A percentile compares a stretch with the other conserved stretches of the same genome.
phyloP scores from a whole-genome alignment of 768 basidiomycete species.

The Trametes coccinea region DNA sequence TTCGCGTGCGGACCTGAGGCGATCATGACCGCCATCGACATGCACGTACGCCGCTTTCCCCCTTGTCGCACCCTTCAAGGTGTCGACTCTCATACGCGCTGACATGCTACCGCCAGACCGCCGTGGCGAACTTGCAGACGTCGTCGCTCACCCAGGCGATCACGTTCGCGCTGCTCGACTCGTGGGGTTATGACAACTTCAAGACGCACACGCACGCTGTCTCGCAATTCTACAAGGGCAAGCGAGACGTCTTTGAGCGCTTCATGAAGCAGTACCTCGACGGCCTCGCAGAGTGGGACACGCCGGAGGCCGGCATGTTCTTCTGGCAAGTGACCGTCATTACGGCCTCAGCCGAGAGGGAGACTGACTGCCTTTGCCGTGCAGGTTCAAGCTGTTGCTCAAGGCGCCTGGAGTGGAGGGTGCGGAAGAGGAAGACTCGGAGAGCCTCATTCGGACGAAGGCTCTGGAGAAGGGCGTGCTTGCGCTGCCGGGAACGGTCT shows the following conservation, averaged over 20 bases:
- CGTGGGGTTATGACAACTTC: constrained; percentile 84
- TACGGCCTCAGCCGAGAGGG: not conserved
- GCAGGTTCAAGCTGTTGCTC: constrained; percentile 72
- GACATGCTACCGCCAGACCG: constrained; percentile 57
- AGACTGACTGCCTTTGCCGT: not conserved
- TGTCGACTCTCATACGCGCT: not conserved
- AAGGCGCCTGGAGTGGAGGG: constrained; percentile 43
- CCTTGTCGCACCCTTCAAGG: no score
- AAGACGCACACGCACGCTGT: constrained; percentile 66
- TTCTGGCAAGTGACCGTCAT: constrained; percentile 61
- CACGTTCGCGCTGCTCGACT: constrained; percentile 54
- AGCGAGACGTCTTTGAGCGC: constrained; percentile 77
- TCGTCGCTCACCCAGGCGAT: constrained; percentile 71
- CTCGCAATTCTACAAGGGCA: constrained; percentile 68
- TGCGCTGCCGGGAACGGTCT: constrained; percentile 84
- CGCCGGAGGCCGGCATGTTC: constrained; percentile 86
- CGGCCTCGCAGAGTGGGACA: constrained; percentile 72
- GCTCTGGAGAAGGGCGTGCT: constrained; percentile 84
- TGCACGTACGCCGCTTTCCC: constrained; percentile 50
- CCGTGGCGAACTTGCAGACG: constrained; percentile 66
- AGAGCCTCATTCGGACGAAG: constrained; percentile 66
- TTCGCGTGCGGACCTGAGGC: constrained; percentile 75
- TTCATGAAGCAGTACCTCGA: constrained; percentile 74
- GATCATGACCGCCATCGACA: constrained; percentile 71
- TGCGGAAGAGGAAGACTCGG: constrained; percentile 44